Base-by-base conservation (phyloP, 441 rosid species). In the Croton laevigatus region DNA sequence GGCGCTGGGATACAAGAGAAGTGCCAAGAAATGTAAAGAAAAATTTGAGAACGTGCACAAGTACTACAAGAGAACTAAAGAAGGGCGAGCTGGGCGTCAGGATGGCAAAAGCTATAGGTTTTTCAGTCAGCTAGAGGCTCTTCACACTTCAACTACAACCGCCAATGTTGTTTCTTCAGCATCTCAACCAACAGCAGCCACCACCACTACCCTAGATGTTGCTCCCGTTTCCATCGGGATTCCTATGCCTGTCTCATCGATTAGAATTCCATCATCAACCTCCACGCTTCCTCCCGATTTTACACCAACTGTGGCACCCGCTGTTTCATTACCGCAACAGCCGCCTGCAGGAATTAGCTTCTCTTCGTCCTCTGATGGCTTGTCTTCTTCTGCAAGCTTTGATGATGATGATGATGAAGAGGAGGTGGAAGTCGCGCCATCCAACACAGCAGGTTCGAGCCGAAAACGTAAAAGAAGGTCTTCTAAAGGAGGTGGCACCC, bases 1-100 rank as follows among this genome's bases (percentile, higher is more conserved):
- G 20, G 95, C 86, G 75, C 91, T 87, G 73, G 97, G 98, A 42
- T 90, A 84, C 75, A 76, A 81, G 64, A 86, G 98, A 80, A 88
- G 82, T 52, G 84, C 91, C 62, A 94, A 94, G 91, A 94, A 94
- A 80, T 91, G 98, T 76, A 90, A 86, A 72, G 98, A 94, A 83
- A 94, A 94, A 57, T 94, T 94, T 62, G 98, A 94, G 84, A 94
- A 94, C 64, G 91, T 91, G 42, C 89, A 77, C 72, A 94, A 91
- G 75, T 94, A 94, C 75, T 97, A 94, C 82, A 91, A 90, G 81
- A 83, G 98, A 65, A 89, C 95, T 75, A 94, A 86, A 81, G 96
- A 90, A 49, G 87, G 94, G 32, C 85, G 94, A 61, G 75, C 83
- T 14, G 86, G 87, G 8, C 84, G 87, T 78, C 79, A 84, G 9